A percentile compares a stretch with the other conserved stretches of the same genome.
Evolutionary conservation across 1,139 yeast species (phyloP).

Genomic region (Debaryomyces sp.): DNA sequence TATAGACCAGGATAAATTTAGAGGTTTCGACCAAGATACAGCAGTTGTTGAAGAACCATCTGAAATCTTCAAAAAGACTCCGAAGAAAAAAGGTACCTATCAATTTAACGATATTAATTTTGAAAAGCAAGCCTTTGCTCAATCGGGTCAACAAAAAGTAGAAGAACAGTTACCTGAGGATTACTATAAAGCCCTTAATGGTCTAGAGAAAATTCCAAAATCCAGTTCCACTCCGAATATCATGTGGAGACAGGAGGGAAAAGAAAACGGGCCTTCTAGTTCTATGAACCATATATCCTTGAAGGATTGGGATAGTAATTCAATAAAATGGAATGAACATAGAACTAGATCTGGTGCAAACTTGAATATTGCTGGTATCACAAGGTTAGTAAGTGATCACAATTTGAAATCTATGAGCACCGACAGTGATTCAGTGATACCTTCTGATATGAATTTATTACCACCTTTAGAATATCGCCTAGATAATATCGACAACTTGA

Average conservation of each 20-base stretch:
- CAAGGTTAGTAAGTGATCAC: constrained; percentile 17
- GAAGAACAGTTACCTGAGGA: constrained; percentile 13
- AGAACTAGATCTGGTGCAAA: constrained; percentile 28
- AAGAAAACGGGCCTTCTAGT: constrained; percentile 10
- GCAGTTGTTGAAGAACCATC: constrained; percentile 4
- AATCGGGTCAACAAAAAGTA: neutral
- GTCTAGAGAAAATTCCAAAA: constrained; percentile 38
- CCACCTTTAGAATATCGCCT: constrained; percentile 24
- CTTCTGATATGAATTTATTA: constrained; percentile 12
- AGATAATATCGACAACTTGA: constrained; percentile 32
- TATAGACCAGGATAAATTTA: constrained; percentile 21
- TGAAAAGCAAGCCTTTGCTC: neutral
- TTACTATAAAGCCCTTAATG: constrained; percentile 23
- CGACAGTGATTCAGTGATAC: neutral
- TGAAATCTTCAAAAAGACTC: neutral
- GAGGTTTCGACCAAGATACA: constrained; percentile 29
- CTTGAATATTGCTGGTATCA: constrained; percentile 13
- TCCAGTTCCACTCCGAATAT: constrained; percentile 10
- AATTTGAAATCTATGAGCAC: constrained; percentile 9
- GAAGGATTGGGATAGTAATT: constrained; percentile 35
- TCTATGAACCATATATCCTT: constrained; percentile 26
- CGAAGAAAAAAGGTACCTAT: neutral
- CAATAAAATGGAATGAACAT: constrained; percentile 25
- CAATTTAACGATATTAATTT: neutral
- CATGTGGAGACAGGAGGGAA: constrained; percentile 4